These are phyloP conservation scores for Dictyostelium brefeldianum DNA, from an alignment of 78 protist species.

Conservation along the genomic window DNA sequence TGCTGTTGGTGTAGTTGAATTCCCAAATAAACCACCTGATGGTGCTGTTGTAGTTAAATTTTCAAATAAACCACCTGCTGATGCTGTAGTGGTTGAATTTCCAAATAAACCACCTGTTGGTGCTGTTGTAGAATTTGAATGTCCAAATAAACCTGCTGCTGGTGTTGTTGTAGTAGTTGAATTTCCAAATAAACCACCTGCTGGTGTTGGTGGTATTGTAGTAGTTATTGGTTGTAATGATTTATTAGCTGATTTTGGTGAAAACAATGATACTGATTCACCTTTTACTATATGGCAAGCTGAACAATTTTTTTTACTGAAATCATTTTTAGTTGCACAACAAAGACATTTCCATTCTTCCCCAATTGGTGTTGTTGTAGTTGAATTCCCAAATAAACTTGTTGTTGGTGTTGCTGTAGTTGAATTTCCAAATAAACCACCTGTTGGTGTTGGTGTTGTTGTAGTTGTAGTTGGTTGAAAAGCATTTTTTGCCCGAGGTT, in stretches of 20 bases:
- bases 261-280: too few species aligned
- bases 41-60: not conserved
- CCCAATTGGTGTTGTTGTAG: too few species aligned
- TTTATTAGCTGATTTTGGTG: too few species aligned
- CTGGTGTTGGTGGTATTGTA: not conserved
- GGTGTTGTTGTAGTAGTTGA: not conserved
- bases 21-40: not conserved
- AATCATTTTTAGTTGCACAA: too few species aligned
- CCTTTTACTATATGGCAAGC: too few species aligned
- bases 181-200: not conserved
- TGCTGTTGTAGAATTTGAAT: not conserved
- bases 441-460: not conserved
- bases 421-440: not conserved
- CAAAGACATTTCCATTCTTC: too few species aligned
- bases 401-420: not conserved
- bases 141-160: not conserved
- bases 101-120: not conserved
- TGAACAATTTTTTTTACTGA: too few species aligned
- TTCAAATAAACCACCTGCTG: constrained; percentile 27
- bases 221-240: too few species aligned
- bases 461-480: too few species aligned
- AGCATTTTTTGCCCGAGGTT: too few species aligned
- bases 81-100: not conserved
- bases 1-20: too few species aligned
- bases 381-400: not conserved